Base-by-base conservation (phyloP, 1,284 basidiomycete genomes). In the Sanguinoderma infundibulare region DNA sequence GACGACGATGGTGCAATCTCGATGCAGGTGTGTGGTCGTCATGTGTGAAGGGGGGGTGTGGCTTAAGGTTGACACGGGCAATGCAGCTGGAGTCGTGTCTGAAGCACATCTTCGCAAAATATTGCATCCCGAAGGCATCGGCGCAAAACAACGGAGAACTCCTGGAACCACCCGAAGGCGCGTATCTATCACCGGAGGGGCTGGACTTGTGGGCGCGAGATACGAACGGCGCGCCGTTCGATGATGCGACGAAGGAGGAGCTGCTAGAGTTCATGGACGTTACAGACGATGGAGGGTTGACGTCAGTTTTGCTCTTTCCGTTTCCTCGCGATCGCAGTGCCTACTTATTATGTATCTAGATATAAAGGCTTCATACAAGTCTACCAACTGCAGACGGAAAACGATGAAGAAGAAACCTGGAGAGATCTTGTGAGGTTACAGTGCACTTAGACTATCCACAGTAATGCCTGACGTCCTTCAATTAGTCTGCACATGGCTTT, bases 381-480 rank as follows among this genome's bases (percentile, higher is more conserved):
- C 52, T 92, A 92, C 70, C 89, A 91, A 69, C 74, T 92, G 30
- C 91, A 93, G 73, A 92, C 90, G 1, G 88, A 91, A 69, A 91
- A 87, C 65, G 91, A 92, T 64, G 89, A 91, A 69, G 89, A 89
- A 72, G 91, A 93, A 75, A 92, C 91, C 9, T 92, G 90, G 90
- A 80, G 82, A 72, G 91, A 92, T 78, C 76, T 92, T 66, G 89
- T 91, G 69, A 68, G 84, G 59, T 57, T 36, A 20, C 49, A 36
- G 34, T 51, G n/a, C 10, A 2, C 32, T 22, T 20, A 14, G n/a
- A n/a, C n/a, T n/a, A n/a, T n/a, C 22, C 34, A 24, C 20, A 5
- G 22, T 34, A 35, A 24, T 20, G 14, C 49, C 49, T 51, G 34
- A 51, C 22, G 15, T 9, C 20, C 17, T 14, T 34, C 26, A 10